Evolutionary conservation across 139 green algal species (phyloP), one percentile per base, ranked within the genome.

Genomic region (Bryopsis sp.): DNA sequence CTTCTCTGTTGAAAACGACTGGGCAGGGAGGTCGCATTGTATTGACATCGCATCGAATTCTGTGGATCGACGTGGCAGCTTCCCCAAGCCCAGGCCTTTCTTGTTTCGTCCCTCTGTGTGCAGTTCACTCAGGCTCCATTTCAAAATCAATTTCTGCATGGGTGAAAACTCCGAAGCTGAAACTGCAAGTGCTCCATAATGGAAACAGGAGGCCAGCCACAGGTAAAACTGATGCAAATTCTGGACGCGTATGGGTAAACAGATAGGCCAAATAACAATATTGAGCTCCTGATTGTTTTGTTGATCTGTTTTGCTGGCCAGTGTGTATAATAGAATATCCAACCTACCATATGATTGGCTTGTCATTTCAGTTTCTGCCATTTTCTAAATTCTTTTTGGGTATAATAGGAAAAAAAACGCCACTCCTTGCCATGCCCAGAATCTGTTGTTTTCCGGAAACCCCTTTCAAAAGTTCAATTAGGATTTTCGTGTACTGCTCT

Each of bases 41-140:
- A 11, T 43, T 85, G 2, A 86, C 78, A 22, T 85, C 33, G 28
- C 78, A 80, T 19, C 73, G 78, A 2, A 8, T 85, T 6, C 58
- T 85, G 4, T 88, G 82, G 80, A 73, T 86, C 2, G 77, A 79
- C 61, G 60, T 39, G 22, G 46, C 47, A 3, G 29, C 72, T 2
- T 50, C 3, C 0, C 58, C 70, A 1, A 34, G 39, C 8, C 33
- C 74, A 4, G 69, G 66, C 2, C 50, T 62, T 2, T 74, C 72
- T 19, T 73, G 71, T 48, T 46, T 32, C 28, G 36, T 86, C 71
- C 75, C 71, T 2, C 47, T 83, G 8, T 31, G 66, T 74, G 48
- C 38, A 58, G 46, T 76, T 31, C 7, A 71, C 58, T 58, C 43
- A 39, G 32, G 69, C 58, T 58, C 57, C 28, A 37, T 70, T 2